phyloP scores from a whole-genome alignment of 306 rosid species.

The Urtica urens region DNA sequence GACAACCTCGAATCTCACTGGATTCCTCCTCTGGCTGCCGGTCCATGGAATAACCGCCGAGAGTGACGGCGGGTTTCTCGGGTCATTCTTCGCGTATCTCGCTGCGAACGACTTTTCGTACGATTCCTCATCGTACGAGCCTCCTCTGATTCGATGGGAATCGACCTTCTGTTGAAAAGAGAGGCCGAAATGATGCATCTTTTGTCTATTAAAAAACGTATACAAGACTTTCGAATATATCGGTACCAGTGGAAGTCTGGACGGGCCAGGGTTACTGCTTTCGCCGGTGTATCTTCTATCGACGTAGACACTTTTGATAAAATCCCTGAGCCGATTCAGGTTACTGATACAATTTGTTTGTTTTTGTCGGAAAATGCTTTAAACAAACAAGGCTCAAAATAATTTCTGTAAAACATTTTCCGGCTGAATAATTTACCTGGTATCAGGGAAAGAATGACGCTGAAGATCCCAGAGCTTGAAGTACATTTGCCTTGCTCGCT shows the following conservation, averaged over 20 bases:
- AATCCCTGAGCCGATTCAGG: constrained; percentile 50
- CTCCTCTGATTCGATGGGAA: constrained; percentile 24
- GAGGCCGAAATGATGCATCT: too few species aligned
- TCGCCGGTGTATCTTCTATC: constrained; percentile 61
- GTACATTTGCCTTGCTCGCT: constrained; percentile 71
- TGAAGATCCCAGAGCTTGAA: constrained; percentile 65
- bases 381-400: too few species aligned
- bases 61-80: constrained; percentile 50
- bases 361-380: constrained; percentile 30
- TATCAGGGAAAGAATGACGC: constrained; percentile 51
- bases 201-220: too few species aligned
- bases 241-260: constrained; percentile 57
- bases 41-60: constrained; percentile 26
- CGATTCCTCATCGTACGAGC: constrained; percentile 19
- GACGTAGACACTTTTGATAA: constrained; percentile 60
- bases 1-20: constrained; percentile 59
- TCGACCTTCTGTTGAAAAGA: too few species aligned
- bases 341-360: constrained; percentile 43
- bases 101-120: constrained; percentile 20
- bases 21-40: constrained; percentile 32
- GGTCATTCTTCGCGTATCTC: constrained; percentile 60
- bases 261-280: constrained; percentile 25
- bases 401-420: neutral
- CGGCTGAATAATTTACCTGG: constrained; percentile 28
- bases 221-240: too few species aligned